Evolutionary conservation across 257 asterid genomes (phyloP).

Genomic region (Verbascum thapsus): DNA sequence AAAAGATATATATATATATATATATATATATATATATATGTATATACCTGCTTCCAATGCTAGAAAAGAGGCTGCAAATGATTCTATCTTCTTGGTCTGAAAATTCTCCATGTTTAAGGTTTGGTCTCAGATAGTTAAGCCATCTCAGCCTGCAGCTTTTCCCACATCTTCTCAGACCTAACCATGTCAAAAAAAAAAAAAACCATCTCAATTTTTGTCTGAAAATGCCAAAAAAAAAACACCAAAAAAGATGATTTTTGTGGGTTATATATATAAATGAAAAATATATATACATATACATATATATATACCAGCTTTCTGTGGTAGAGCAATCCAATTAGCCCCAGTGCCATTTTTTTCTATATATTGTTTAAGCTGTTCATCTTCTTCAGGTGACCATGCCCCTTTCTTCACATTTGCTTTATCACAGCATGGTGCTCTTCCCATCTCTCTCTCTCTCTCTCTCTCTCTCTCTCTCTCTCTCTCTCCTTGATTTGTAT

Average conservation of each 20-base stretch:
- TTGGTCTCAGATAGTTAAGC: conserved; percentile 87
- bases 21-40: background rate
- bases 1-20: no score
- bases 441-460: conserved; percentile 60
- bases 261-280: background rate
- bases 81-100: conserved; percentile 68
- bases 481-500: conserved; percentile 21
- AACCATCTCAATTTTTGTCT: no score
- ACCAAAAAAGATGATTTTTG: background rate
- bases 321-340: conserved; percentile 88
- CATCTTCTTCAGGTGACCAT: conserved; percentile 96
- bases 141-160: conserved; percentile 88
- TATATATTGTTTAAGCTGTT: conserved; percentile 62
- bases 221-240: background rate
- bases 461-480: conserved; percentile 7
- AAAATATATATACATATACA: conserved; percentile 20
- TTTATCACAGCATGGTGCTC: conserved; percentile 92
- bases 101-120: conserved; percentile 81
- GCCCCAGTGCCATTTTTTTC: conserved; percentile 76
- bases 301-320: conserved; percentile 55
- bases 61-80: conserved; percentile 67
- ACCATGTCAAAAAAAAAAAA: background rate
- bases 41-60: conserved; percentile 82
- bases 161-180: conserved; percentile 78
- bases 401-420: conserved; percentile 88